phyloP scores from a whole-genome alignment of 192 early-diverging fungal genomes.

The Anaeromyces robustus region DNA sequence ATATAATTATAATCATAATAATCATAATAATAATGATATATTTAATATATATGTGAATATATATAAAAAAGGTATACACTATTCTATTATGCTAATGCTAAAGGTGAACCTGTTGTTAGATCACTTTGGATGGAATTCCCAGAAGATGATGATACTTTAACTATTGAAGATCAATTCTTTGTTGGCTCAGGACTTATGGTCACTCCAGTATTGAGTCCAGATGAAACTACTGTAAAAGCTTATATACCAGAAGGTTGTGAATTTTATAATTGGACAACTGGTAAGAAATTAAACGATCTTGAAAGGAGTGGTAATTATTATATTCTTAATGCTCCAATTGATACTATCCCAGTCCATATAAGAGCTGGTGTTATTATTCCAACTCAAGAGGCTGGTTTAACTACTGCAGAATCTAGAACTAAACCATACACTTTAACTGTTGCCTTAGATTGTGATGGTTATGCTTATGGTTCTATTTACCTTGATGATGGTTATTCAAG shows the following conservation, averaged over 20 bases:
- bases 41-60: too few species aligned
- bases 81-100: slow-evolving; percentile 24
- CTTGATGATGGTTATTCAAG: slow-evolving; percentile 46
- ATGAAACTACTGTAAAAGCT: slow-evolving; percentile 30
- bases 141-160: slow-evolving; percentile 7
- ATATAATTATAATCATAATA: too few species aligned
- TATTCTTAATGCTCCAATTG: slow-evolving; percentile 24
- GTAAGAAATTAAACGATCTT: slow-evolving; percentile 8
- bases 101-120: not conserved
- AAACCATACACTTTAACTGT: slow-evolving; percentile 28
- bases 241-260: slow-evolving; percentile 34
- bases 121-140: slow-evolving; percentile 14
- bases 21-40: too few species aligned
- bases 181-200: slow-evolving; percentile 38
- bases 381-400: slow-evolving; percentile 24
- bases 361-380: slow-evolving; percentile 41
- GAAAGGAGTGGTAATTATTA: not conserved
- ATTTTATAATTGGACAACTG: slow-evolving; percentile 44
- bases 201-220: slow-evolving; percentile 30
- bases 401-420: slow-evolving; percentile 21
- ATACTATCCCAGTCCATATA: slow-evolving; percentile 41
- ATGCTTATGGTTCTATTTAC: slow-evolving; percentile 32
- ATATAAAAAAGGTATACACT: slow-evolving; percentile 18
- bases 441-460: slow-evolving; percentile 25
- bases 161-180: slow-evolving; percentile 41